Base-by-base conservation (phyloP, 805 yeast genomes). In the Helenozyma baotianmanensis region DNA sequence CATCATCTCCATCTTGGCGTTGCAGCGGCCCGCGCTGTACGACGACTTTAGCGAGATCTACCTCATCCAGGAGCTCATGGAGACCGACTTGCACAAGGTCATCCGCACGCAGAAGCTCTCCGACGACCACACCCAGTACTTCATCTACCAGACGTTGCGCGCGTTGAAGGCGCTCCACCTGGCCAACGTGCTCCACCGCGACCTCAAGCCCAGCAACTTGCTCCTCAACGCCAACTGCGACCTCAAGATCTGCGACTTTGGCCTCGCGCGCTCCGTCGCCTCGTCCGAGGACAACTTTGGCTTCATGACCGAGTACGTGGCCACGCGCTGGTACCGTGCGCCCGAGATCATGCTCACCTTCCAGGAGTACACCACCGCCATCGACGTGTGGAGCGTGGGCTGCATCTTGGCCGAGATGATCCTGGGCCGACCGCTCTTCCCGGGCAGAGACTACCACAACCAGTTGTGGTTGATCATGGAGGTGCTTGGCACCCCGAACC, bases 341-440 rank as follows among this genome's bases (percentile, higher is more conserved):
- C 97, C 97, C 0, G 97, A 90, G 51, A 88, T 90, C 55, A 90
- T 90, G 97, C 71, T 90, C 30, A 87, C 96, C 10, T 87, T 89
- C 50, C 90, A 88, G 43, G 86, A 83, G 50, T 90, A 90, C 62
- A 84, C 96, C 16, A 84, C 90, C 23, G 96, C 96, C 22, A 90
- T 90, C 51, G 97, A 90, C 60, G 78, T 90, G 21, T 90, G 97
- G 97, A 82, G 95, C 2, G 95, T 88, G 14, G 97, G 97, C 4
- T 90, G 97, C 60, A 90, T 90, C 23, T 65, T 90, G 35, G 97
- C 96, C 0, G 97, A 90, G 55, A 74, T 90, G 76, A 64, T 90
- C 15, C 70, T 81, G 25, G 92, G 95, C 9, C 70, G 80, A 49
- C 97, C 97, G 9, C 62, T 90, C 26, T 90, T 90, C 58, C 96